Base-by-base conservation (phyloP, 148 eudicot species). In the Cornus suecica region DNA sequence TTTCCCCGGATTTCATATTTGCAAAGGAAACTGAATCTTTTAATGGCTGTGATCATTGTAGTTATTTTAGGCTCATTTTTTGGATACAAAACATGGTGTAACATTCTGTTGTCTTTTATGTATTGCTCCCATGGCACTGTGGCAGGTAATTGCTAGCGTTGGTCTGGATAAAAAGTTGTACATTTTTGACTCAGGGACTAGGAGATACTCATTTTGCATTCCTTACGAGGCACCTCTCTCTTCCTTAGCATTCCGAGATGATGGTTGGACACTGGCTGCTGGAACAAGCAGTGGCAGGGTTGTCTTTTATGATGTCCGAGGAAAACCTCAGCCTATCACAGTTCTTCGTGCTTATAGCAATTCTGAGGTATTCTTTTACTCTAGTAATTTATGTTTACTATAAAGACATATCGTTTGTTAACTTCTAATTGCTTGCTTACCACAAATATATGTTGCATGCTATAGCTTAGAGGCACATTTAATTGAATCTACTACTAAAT, bases 121-220 rank as follows among this genome's bases (percentile, higher is more conserved):
- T 65, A 73, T 24, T 73, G 66, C 65, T 80, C 76, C 23, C 27
- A 70, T 66, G 75, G 42, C 42, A 6, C 8, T 6, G 42, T 37
- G 42, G 81, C 94, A 95, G 99, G 76, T 88, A 66, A 90, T 95
- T 83, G 97, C 97, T 76, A 91, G 89, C 69, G 94, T 90, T 69
- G 99, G 99, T 71, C 84, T 95, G 82, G 99, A 95, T 85, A 95
- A 91, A 86, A 95, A 95, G 87, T 74, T 95, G 67, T 95, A 88
- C 84, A 91, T 90, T 72, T 91, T 88, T 74, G 99, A 95, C 80
- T 80, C 89, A 11, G 91, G 93, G 76, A 77, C 87, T 10, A 88
- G 88, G 80, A 91, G 84, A 77, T 83, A 81, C 31, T 66, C 92
- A 23, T 85, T 71, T 85, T 91, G 90, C 85, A 84, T 87, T 74